Evolutionary conservation across 257 asterid genomes (phyloP), one percentile per base, ranked within the genome.

Genomic region (Forsythia viridissima): DNA sequence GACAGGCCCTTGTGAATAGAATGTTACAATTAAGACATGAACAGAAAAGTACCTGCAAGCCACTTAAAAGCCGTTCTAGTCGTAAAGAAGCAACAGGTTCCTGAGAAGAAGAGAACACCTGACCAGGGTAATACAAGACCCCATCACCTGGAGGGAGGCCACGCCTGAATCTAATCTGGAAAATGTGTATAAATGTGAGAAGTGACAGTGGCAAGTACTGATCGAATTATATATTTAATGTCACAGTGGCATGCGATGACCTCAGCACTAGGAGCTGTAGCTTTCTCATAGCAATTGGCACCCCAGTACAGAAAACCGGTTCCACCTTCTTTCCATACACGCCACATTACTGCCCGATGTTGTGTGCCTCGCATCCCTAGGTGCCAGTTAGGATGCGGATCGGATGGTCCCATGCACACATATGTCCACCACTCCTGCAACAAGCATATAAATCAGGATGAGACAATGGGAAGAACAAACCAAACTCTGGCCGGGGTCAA

Each of bases 101-200:
- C 43, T 76, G 77, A 0, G 99, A 96, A 74, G 97, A 88, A 37
- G 98, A 93, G 90, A 96, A 96, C 72, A 96, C 99, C 82, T 93
- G 94, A 36, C 98, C 99, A 16, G 98, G 99, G 84, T 96, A 96
- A 81, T 88, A 96, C 82, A 96, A 80, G 74, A 96, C 98, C 70
- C 99, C 98, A 44, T 96, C 99, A 57, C 99, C 99, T 0, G 99
- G 99, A 76, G 99, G 99, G 79, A 96, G 99, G 73, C 99, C 99
- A 52, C 94, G 97, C 91, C 97, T 88, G 75, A 96, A 96, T 83
- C 81, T 87, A 79, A 96, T 91, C 98, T 96, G 97, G 67, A 43
- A 44, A 79, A 82, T 61, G 71, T 3, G 71, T 11, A 20, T 2
- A 3, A 16, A 36, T 12, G 76, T 84, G 79, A 63, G 43, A 20